A percentile compares a stretch with the other conserved stretches of the same genome.
phyloP scores from a whole-genome alignment of 106 monocot genomes.

The Dendrobium chrysotoxum region DNA sequence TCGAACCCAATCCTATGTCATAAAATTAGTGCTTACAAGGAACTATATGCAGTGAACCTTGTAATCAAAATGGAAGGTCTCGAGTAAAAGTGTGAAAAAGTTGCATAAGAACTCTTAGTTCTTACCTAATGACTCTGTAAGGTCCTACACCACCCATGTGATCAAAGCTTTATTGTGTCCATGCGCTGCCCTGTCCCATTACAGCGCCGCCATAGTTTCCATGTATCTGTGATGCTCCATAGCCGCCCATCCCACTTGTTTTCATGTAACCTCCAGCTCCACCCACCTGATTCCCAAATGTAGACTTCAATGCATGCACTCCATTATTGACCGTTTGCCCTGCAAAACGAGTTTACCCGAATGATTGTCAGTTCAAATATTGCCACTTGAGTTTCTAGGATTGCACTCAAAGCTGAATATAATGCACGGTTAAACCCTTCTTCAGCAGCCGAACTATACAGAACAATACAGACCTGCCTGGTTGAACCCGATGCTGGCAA shows the following conservation, averaged over 20 bases:
- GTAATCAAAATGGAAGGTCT: background rate
- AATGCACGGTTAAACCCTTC: slow-evolving; percentile 42
- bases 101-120: background rate
- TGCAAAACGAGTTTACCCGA: slow-evolving; percentile 18
- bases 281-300: slow-evolving; percentile 39
- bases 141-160: slow-evolving; percentile 35
- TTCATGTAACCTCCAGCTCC: slow-evolving; percentile 16
- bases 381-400: background rate
- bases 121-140: slow-evolving; percentile 53
- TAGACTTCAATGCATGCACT: slow-evolving; percentile 24
- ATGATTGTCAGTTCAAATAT: background rate
- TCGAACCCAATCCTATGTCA: too few relatives aligned
- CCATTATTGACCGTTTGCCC: slow-evolving; percentile 18
- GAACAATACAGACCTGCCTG: slow-evolving; percentile 19
- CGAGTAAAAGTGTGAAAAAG: background rate
- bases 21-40: too few relatives aligned
- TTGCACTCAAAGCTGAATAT: background rate
- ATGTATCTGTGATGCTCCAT: slow-evolving; percentile 28
- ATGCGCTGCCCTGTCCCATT: slow-evolving; percentile 30
- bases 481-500: background rate
- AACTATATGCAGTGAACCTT: too few relatives aligned
- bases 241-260: slow-evolving; percentile 20
- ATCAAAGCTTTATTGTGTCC: slow-evolving; percentile 22
- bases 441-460: slow-evolving; percentile 4
- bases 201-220: slow-evolving; percentile 44